Evolutionary conservation across 2,329 filamentous ascomycete genomes (phyloP).

Genomic region (Graphilbum fragrans): DNA sequence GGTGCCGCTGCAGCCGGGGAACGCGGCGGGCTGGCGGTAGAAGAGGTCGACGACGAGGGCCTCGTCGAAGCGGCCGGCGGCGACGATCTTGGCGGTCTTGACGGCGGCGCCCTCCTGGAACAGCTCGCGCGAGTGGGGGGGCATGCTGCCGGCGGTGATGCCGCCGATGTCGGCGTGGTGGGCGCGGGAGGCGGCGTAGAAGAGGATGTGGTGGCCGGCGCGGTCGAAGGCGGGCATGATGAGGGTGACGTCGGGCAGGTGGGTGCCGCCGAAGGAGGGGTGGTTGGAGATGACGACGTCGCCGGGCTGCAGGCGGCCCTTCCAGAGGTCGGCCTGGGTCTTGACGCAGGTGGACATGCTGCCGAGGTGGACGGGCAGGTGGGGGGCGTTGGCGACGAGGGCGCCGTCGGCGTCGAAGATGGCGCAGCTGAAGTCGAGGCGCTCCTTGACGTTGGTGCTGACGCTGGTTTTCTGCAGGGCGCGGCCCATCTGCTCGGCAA

Average conservation of each 20-base stretch:
- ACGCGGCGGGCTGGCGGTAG: conserved; percentile 59
- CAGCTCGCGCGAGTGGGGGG: conserved; percentile 55
- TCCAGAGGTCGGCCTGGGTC: conserved; percentile 70
- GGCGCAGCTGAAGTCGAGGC: conserved; percentile 73
- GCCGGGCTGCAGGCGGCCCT: conserved; percentile 62
- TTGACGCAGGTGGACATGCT: conserved; percentile 78
- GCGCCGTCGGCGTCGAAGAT: conserved; percentile 67
- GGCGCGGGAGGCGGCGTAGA: conserved; percentile 69
- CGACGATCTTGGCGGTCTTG: conserved; percentile 59
- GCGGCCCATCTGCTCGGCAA: conserved; percentile 74
- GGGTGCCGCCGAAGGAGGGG: conserved; percentile 72
- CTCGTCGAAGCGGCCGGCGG: conserved; percentile 68
- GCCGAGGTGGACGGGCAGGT: conserved; percentile 70
- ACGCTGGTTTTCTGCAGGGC: conserved; percentile 71
- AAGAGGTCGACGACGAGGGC: conserved; percentile 60
- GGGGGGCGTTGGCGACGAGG: conserved; percentile 67
- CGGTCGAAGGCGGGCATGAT: conserved; percentile 64
- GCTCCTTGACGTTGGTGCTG: conserved; percentile 70
- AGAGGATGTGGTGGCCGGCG: conserved; percentile 57
- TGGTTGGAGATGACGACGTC: conserved; percentile 80
- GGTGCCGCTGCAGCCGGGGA: conserved; percentile 67
- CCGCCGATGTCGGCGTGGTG: conserved; percentile 55
- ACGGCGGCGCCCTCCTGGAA: conserved; percentile 55
- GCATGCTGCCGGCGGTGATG: conserved; percentile 40
- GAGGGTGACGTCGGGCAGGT: conserved; percentile 73